Conservation (phyloP, 441 rosid genomes). For the Gossypium gossypioides region DNA sequence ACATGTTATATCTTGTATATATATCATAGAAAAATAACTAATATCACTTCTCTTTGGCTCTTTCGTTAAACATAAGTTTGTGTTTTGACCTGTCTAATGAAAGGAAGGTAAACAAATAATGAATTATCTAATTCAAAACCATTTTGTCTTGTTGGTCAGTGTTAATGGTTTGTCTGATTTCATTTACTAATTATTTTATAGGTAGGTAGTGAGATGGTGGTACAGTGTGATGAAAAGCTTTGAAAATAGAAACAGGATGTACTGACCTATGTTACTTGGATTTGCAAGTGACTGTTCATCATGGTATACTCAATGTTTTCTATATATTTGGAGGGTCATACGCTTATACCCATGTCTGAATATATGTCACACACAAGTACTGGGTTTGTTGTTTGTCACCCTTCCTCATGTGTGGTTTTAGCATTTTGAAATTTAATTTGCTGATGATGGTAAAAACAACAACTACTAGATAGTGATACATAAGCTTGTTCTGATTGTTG, state of each 20-base stretch:
- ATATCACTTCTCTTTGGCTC: not conserved
- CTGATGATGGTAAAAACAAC: not conserved
- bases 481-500: not conserved
- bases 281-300: no score
- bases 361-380: no score
- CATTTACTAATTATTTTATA: not conserved
- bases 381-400: not conserved
- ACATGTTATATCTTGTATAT: no score
- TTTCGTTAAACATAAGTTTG: not conserved
- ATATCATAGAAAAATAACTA: not conserved
- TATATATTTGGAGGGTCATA: no score
- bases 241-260: not conserved
- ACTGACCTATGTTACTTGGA: not conserved
- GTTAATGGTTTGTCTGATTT: not conserved
- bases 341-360: no score
- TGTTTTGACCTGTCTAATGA: not conserved
- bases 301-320: no score
- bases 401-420: not conserved
- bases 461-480: not conserved
- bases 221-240: not conserved
- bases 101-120: not conserved
- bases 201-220: no score
- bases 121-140: not conserved
- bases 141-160: not conserved
- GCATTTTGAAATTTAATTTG: not conserved